Base-by-base conservation (phyloP, 2,329 filamentous ascomycete species). In the Sporothrix variecibatus region DNA sequence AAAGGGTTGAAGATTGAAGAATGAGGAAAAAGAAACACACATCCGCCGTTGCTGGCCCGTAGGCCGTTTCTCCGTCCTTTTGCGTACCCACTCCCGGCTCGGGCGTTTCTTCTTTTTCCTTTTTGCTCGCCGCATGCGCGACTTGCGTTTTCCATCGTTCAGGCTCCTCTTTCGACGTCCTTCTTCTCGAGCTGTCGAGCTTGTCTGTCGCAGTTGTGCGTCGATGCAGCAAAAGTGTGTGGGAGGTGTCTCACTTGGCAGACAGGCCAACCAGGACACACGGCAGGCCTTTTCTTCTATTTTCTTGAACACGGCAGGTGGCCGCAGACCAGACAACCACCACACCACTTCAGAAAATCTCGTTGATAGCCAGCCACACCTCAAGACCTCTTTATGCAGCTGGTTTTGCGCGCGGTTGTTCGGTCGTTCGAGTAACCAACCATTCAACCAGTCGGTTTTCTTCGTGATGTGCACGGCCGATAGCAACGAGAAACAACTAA, bases 241-340 rank as follows among this genome's bases (percentile, higher is more conserved):
- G 38, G 12, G 64, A 31, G 40, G 56, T 72, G 70, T 72, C 70
- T 64, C 70, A 72, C 56, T 49, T 65, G 58, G 53, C 40, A 28
- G 38, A 23, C 38, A 28, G 40, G 43, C 58, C 71, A 65, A 72
- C 43, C 58, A 72, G 71, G 43, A 53, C 28, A 43, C 58, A 62
- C 40, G 26, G 17, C 43, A 51, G 64, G 43, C 26, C 17, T 56
- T 56, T 6, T 28, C 23, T 12, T 53, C 51, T 49, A 9, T 38
- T 49, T n/a, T 17, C 38, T 5, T 64, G 17, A 60, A 58, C 31
- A 67, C 71, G 46, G 60, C 71, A 67, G 46, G 28, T 20, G 38
- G 38, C 38, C 34, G 34, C 70, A 68, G n/a, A n/a, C n/a, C n/a
- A n/a, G 15, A 68, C 62, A 68, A 40, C 60, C n/a, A 40, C 38